Base-by-base conservation (phyloP, 495 filamentous ascomycete species). In the Polyplosphaeria fusca region DNA sequence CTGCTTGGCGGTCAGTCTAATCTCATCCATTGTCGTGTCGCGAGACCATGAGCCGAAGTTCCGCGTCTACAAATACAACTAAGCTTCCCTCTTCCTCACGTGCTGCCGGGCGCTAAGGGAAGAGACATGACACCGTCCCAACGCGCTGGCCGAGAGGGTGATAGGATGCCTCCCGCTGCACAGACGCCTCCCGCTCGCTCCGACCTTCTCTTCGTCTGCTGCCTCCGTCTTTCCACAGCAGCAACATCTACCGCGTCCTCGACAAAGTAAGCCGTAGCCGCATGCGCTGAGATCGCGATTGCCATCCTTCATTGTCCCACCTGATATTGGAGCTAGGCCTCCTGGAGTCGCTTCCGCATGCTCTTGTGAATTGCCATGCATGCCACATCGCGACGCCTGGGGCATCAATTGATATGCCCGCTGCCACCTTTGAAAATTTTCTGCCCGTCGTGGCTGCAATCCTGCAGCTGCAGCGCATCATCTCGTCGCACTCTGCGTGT, bases 341-440 rank as follows among this genome's bases (percentile, higher is more conserved):
- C 20, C 19, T 5, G 19, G 9, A 20, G 19, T 19, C 9, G 9
- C 39, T 18, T 42, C 39, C 39, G 39, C 18, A 18, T 42, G 19
- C 16, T 13, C 22, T 23, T 53, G 38, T 14, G 23, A 40, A 48
- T 27, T 56, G 45, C 45, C 19, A 11, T 48, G 52, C 52, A 47
- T 46, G 27, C 20, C 19, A 53, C 12, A 16, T 38, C 47, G 49
- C 54, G 45, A n/a, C n/a, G n/a, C n/a, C n/a, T n/a, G n/a, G n/a
- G n/a, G n/a, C n/a, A n/a, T n/a, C n/a, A n/a, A n/a, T n/a, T n/a
- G n/a, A n/a, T n/a, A n/a, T n/a, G n/a, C n/a, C n/a, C n/a, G n/a
- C n/a, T n/a, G n/a, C n/a, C n/a, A n/a, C n/a, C n/a, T n/a, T n/a
- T n/a, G n/a, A n/a, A n/a, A n/a, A n/a, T n/a, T n/a, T n/a, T n/a